Evolutionary conservation across 805 yeast species (phyloP), one percentile per base, ranked within the genome.

Genomic region (Clavispora vitiphila): DNA sequence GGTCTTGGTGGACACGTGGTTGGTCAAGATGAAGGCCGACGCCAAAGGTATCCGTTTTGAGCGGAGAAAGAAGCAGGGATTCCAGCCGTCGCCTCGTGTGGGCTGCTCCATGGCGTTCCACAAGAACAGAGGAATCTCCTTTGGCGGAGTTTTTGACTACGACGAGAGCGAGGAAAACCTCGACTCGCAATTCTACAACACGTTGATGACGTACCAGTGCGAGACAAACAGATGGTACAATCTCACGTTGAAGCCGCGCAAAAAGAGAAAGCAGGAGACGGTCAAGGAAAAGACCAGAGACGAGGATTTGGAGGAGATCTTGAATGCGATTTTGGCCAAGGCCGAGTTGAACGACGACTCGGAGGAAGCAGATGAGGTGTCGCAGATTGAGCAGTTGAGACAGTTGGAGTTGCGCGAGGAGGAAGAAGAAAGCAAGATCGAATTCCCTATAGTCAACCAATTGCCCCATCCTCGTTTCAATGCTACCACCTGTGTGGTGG

Each of bases 111-210:
- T 91, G 82, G 89, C 81, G 8, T 74, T 74, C 50, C 98, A 91
- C 63, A 85, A 86, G 54, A 95, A 95, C 44, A 80, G 97, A 67
- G 97, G 97, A 43, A 75, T 91, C 8, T 55, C 90, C 57, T 93
- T 91, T 67, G 98, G 98, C 29, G 98, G 98, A 54, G 99, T 93
- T 11, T 90, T 78, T 55, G 98, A 91, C 62, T 86, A 77, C 47
- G 96, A 90, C 53, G 99, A 91, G 63, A 91, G 96, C 11, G 98
- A 91, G 61, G 98, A 93, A 63, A 78, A 85, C 40, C 66, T 91
- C 46, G 91, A 85, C 35, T 87, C 96, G 1, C 79, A 77, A 37
- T 91, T 90, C 60, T 91, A 77, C 65, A 89, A 90, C 60, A 80
- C 81, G 46, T 62, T 91, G 38, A 80, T 79, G 54, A 83, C 95